Conservation (phyloP, 83 land plant genomes). For the Picea mariana region DNA sequence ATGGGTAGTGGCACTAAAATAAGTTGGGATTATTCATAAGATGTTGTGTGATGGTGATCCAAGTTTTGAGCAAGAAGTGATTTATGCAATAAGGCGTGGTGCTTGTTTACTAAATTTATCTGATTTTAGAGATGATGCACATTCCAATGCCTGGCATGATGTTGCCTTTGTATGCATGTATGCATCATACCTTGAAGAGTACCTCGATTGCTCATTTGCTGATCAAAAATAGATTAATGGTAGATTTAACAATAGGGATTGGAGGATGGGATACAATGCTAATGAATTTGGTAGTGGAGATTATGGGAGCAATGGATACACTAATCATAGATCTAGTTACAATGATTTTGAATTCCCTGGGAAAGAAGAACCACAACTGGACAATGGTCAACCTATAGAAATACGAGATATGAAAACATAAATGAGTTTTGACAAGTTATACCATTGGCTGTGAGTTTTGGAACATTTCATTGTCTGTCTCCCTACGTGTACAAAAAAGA, state of each 20-base stretch:
- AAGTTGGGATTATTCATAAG: conserved; percentile 51
- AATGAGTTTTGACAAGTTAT: conserved; percentile 41
- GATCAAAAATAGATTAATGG: conserved; percentile 14
- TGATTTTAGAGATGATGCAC: conserved; percentile 51
- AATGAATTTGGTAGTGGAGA: conserved; percentile 11
- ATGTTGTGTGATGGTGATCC: conserved; percentile 55
- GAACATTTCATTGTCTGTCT: conserved; percentile 50
- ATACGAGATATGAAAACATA: conserved; percentile 37
- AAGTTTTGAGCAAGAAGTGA: conserved; percentile 45
- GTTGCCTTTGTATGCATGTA: conserved; percentile 53
- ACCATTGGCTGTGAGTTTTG: conserved; percentile 33
- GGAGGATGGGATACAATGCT: neutral
- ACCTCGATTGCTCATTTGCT: conserved; percentile 30
- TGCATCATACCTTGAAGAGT: conserved; percentile 51
- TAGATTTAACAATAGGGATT: neutral
- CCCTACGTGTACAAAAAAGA: conserved; percentile 54
- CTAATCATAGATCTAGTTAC: neutral
- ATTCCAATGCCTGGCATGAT: conserved; percentile 50
- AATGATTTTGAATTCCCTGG: conserved; percentile 10
- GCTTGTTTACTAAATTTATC: conserved; percentile 36
- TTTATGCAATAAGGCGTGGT: conserved; percentile 36
- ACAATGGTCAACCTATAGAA: neutral
- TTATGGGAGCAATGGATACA: conserved; percentile 16
- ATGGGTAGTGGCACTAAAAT: conserved; percentile 64
- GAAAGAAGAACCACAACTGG: neutral